These are phyloP conservation scores for Alternaria sp. DNA, from an alignment of 2,329 filamentous ascomycete species.

Conservation along the genomic window DNA sequence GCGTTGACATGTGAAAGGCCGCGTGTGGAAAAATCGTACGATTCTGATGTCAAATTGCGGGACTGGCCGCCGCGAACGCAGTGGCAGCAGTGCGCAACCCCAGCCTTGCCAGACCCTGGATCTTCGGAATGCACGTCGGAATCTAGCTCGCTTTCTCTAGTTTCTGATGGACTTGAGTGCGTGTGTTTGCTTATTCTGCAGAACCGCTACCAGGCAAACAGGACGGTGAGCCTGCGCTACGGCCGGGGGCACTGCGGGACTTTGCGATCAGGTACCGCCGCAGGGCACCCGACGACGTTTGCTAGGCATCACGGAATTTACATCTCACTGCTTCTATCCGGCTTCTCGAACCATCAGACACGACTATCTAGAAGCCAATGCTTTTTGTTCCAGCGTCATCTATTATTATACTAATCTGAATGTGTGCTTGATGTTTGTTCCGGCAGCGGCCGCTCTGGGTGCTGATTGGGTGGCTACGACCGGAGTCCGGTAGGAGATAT, in stretches of 20 bases:
- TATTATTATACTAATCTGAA: not conserved
- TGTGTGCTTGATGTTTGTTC: slow-evolving; percentile 3
- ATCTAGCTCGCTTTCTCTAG: slow-evolving; percentile 13
- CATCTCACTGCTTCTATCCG: not conserved
- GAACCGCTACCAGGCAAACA: not conserved
- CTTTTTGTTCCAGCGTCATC: slow-evolving; percentile 11
- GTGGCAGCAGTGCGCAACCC: slow-evolving; percentile 1
- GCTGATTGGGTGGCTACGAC: slow-evolving; percentile 22
- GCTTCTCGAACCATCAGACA: not conserved
- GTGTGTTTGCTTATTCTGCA: not conserved
- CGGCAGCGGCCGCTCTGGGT: slow-evolving; percentile 9
- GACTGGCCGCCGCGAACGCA: slow-evolving; percentile 13
- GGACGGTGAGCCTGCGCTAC: not conserved
- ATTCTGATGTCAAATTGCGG: slow-evolving; percentile 37
- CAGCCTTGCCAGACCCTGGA: slow-evolving; percentile 11
- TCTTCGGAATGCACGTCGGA: slow-evolving; percentile 24
- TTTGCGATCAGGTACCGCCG: not conserved
- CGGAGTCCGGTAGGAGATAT: slow-evolving; percentile 31
- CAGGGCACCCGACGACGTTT: not conserved
- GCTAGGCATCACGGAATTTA: not conserved
- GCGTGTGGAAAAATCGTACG: slow-evolving; percentile 37
- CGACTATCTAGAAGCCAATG: not conserved
- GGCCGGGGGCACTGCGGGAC: not conserved
- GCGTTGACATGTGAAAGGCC: slow-evolving; percentile 2
- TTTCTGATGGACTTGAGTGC: not conserved